Base-by-base conservation (phyloP, 2,329 filamentous ascomycete species). In the Cordyceps militaris region DNA sequence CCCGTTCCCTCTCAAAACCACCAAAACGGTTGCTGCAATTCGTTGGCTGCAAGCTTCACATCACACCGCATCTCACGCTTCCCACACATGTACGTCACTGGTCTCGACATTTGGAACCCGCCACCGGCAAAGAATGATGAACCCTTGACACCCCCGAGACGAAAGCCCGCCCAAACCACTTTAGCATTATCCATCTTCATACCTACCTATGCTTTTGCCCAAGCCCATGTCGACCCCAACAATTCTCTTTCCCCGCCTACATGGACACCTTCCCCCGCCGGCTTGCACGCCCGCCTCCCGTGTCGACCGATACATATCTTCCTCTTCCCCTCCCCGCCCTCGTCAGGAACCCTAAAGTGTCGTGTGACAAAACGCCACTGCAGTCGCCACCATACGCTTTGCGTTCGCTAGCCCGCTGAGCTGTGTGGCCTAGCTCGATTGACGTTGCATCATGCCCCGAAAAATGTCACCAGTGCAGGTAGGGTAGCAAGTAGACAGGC, bases 311-410 rank as follows among this genome's bases (percentile, higher is more conserved):
- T 8, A 14, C 10, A 51, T 28, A 26, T 51, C 13, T 5, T 26
- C n/a, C 7, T 10, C 11, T 8, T 19, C 24, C n/a, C 8, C 16
- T 21, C 36, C 50, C 38, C 38, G 47, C 47, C 47, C 19, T 24
- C n/a, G n/a, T n/a, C 38, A 53, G 50, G 26, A 53, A 53, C 50
- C 19, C n/a, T 19, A 53, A 16, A 14, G 26, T 53, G 50, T 44
- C 50, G 50, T 53, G 50, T 53, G 50, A 43, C 38, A 44, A 11
- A 14, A 44, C 50, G 38, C 26, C 50, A 53, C 50, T 42, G n/a
- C 13, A 14, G 16, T 19, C n/a, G 11, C 8, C 38, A 21, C 50
- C 24, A 24, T n/a, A 21, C 3, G 36, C 11, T 16, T 11, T 24
- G 1, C 36, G 16, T 16, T 53, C 26, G 19, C 28, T 53, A 44